Percentiles rank a stretch among this genome's conserved stretches.
Evolutionary conservation across 139 green algal species (phyloP).

Genomic region (Picochlorum sp.): DNA sequence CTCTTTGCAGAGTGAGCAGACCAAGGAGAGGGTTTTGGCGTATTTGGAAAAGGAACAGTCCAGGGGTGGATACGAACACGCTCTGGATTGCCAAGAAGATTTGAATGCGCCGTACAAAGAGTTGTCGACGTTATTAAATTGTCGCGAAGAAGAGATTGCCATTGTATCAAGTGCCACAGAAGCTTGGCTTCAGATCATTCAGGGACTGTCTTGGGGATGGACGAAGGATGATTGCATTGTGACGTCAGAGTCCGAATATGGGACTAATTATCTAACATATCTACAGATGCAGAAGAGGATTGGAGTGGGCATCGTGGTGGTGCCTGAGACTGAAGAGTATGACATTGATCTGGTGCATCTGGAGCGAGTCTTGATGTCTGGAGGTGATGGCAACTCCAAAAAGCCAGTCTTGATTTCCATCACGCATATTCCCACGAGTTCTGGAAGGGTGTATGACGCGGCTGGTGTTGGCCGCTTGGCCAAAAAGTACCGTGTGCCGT

Average conservation of each 20-base stretch:
- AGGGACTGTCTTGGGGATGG: conserved; percentile 39
- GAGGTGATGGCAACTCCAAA: background rate
- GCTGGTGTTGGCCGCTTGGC: conserved; percentile 34
- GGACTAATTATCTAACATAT: conserved; percentile 53
- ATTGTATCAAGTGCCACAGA: conserved; percentile 38
- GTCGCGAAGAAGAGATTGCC: conserved; percentile 40
- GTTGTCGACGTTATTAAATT: conserved; percentile 48
- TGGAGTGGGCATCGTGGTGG: conserved; percentile 34
- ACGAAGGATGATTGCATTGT: conserved; percentile 43
- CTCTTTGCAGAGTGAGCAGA: conserved; percentile 18
- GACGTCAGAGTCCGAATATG: conserved; percentile 53
- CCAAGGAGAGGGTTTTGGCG: conserved; percentile 19
- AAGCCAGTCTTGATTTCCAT: conserved; percentile 39
- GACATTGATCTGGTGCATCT: conserved; percentile 38
- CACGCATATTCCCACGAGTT: conserved; percentile 59
- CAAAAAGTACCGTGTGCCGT: conserved; percentile 34
- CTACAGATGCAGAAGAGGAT: conserved; percentile 44
- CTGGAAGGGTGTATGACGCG: conserved; percentile 51
- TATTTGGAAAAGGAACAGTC: conserved; percentile 31
- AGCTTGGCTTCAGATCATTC: conserved; percentile 56
- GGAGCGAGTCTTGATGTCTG: conserved; percentile 9
- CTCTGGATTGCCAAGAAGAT: conserved; percentile 1
- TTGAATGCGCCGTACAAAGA: conserved; percentile 38
- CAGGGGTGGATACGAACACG: conserved; percentile 33
- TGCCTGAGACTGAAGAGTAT: conserved; percentile 39